Evolutionary conservation across 352 stramenopile genomes (phyloP), one percentile per base, ranked within the genome.

Genomic region (Phytopythium montanum): DNA sequence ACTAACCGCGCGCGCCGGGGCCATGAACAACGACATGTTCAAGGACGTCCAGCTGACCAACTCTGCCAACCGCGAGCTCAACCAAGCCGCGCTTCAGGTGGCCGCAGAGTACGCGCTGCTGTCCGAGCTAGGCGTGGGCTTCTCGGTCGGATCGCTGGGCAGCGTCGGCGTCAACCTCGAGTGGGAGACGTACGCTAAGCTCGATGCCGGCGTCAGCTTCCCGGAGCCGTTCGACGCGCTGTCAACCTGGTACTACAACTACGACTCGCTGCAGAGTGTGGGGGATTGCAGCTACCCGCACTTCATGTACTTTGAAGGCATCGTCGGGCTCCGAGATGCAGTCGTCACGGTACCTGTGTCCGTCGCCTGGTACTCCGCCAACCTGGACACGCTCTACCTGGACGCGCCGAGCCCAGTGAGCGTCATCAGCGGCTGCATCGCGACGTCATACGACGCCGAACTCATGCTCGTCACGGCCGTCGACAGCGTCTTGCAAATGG

Each of bases 271-370:
- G 26, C 0, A 10, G 39, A 23, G 19, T 39, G 26, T 36, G 48
- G 48, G n/a, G 3, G 28, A 54, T 10, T 54, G 48, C 28, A 41
- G 25, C 18, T 13, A 5, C 1, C 28, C 48, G 7, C 48, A 25
- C 26, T 54, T 54, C 16, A 54, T 54, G 48, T 16, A 41, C 5
- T 54, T 54, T 26, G 48, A 54, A 41, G 29, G 48, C 16, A 14
- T 54, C 16, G 26, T 38, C 12, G 48, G 48, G 18, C 25, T 54
- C 8, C 29, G 48, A 41, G 6, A 41, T 9, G 48, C 6, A 6
- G 28, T 28, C 3, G 48, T 54, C 1, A 41, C 48, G 5, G 28
- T 54, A 16, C 48, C 29, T 2, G 13, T 23, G 12, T 6, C 12
- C 14, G 5, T 54, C 16, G 13, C 10, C 18, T 21, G 12, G 18